Evolutionary conservation across 2,329 filamentous ascomycete species (phyloP), one percentile per base, ranked within the genome.

Genomic region (Ascochyta viciae-villosae): DNA sequence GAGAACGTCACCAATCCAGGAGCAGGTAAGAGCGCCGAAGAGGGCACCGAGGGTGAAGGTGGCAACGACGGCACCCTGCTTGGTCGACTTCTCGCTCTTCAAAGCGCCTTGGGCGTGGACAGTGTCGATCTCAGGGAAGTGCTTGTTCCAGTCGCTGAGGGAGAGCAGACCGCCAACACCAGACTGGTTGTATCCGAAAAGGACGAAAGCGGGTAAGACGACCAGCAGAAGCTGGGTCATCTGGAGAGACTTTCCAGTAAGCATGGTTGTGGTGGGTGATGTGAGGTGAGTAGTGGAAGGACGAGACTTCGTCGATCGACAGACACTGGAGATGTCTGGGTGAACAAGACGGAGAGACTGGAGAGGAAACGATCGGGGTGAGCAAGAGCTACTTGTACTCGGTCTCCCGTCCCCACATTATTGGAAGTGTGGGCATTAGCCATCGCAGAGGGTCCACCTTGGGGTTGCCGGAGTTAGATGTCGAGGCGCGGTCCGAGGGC

Each of bases 131-230:
- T 76, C 63, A 1, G 82, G 82, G 60, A 84, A 83, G 54, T 77
- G 75, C 54, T 77, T 68, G 40, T 75, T 72, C 74, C 75, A 78
- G 55, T 74, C 73, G 8, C 61, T 53, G 2, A 76, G 67, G 52
- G 78, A 71, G 55, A 79, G 63, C n/a, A 83, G 71, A 13, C 81
- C 80, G 40, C 81, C 81, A n/a, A 80, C 74, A 42, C 79, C 79
- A 44, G 79, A 78, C 63, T 83, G 80, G 64, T 83, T 83, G 73
- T 83, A 84, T 48, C 82, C 81, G 61, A 81, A 83, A 43, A 81
- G 72, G 50, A 82, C 76, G 56, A 82, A 82, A 16, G 76, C 67
- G 6, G 76, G 76, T 41, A 74, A 54, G 50, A 77, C 75, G 34
- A 78, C 71, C 40, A 77, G 64, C 58, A 75, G 47, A 23, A 76